Conservation (phyloP, 2,329 filamentous ascomycete species). For the Leptographium flavum region DNA sequence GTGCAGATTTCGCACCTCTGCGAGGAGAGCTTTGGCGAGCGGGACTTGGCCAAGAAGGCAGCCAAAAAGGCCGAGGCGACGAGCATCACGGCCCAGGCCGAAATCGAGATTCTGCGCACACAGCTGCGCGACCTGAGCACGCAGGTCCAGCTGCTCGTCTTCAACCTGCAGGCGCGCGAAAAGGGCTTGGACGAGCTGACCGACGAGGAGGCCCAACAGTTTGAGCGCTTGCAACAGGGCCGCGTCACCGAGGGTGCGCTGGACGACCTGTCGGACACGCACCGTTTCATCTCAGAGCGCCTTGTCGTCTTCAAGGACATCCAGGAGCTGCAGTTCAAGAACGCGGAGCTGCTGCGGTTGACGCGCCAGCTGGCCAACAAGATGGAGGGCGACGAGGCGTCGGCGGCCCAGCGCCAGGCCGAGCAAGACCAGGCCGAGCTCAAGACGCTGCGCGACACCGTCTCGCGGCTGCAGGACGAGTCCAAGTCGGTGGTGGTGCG, state of each 20-base stretch:
- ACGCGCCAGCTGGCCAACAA: slow-evolving; percentile 74
- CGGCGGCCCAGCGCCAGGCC: slow-evolving; percentile 48
- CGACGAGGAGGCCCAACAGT: slow-evolving; percentile 56
- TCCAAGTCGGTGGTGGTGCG: slow-evolving; percentile 68
- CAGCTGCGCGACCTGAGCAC: slow-evolving; percentile 81
- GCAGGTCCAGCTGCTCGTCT: slow-evolving; percentile 79
- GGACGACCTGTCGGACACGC: slow-evolving; percentile 68
- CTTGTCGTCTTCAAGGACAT: slow-evolving; percentile 84
- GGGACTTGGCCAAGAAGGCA: slow-evolving; percentile 65
- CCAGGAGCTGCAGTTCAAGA: slow-evolving; percentile 73
- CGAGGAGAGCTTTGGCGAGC: slow-evolving; percentile 67
- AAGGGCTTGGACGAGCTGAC: slow-evolving; percentile 61
- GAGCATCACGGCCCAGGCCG: slow-evolving; percentile 46
- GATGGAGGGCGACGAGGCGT: slow-evolving; percentile 82
- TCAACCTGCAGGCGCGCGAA: slow-evolving; percentile 72
- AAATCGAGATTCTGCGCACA: slow-evolving; percentile 67
- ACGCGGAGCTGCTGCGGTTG: slow-evolving; percentile 68
- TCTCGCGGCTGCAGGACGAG: slow-evolving; percentile 54
- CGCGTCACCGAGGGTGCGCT: slow-evolving; percentile 57
- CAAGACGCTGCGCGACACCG: slow-evolving; percentile 32
- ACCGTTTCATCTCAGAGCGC: slow-evolving; percentile 76
- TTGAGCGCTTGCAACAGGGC: slow-evolving; percentile 65
- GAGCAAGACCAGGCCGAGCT: slow-evolving; percentile 56
- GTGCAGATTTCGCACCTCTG: slow-evolving; percentile 74
- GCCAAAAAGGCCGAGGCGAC: slow-evolving; percentile 67